These are phyloP conservation scores for Tricholoma bakamatsutake DNA, from an alignment of 768 basidiomycete genomes.

Conservation along the genomic window DNA sequence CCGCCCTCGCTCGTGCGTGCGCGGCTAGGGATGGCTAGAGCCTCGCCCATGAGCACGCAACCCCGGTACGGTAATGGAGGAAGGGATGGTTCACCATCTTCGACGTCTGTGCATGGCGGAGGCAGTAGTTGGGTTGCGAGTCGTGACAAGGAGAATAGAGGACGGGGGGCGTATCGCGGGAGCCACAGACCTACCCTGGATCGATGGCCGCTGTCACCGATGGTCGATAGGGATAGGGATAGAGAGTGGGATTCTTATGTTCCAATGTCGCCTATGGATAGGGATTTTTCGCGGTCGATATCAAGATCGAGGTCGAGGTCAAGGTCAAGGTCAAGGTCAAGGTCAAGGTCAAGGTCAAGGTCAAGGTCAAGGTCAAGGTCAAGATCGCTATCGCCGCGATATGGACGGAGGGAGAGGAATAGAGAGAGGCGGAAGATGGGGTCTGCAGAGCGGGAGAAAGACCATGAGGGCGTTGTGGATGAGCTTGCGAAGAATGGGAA, in stretches of 20 bases:
- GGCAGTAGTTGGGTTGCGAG: not conserved
- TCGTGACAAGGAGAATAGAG: not conserved
- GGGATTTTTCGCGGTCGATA: slow-evolving; percentile 19
- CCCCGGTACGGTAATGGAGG: not conserved
- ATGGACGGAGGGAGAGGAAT: slow-evolving; percentile 4
- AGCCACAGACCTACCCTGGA: not conserved
- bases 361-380: not conserved
- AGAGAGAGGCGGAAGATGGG: slow-evolving; percentile 13
- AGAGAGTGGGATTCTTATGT: not conserved
- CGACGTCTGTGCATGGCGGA: not conserved
- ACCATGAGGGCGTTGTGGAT: slow-evolving; percentile 36
- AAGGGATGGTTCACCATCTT: not conserved
- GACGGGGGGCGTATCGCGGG: not conserved
- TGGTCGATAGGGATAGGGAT: slow-evolving; percentile 5
- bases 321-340: not conserved
- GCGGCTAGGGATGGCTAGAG: not conserved
- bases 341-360: slow-evolving; percentile 16
- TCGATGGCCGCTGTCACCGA: not conserved
- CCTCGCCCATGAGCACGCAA: slow-evolving; percentile 9
- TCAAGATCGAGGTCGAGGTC: slow-evolving; percentile 4
- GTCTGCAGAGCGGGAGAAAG: slow-evolving; percentile 28
- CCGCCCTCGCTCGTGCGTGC: slow-evolving; percentile 1
- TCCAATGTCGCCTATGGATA: slow-evolving; percentile 19
- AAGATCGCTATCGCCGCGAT: not conserved
- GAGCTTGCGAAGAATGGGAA: slow-evolving; percentile 56